phyloP scores from a whole-genome alignment of 2,329 filamentous ascomycete species.

The Fusarium haematococcum region DNA sequence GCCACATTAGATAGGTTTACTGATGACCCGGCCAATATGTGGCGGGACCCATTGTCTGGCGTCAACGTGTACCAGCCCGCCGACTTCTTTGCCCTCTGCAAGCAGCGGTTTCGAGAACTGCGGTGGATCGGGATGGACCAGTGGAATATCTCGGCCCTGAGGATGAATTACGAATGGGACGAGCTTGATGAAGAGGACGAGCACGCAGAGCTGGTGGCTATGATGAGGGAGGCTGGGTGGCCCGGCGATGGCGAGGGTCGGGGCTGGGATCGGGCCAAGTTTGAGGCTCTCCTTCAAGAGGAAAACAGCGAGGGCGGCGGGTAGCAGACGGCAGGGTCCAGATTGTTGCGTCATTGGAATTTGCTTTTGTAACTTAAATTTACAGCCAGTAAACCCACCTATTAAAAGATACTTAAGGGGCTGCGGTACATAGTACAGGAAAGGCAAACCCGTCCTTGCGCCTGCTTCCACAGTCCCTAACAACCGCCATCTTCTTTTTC shows the following conservation, averaged over 20 bases:
- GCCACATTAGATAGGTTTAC: not conserved
- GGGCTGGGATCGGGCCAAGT: not conserved
- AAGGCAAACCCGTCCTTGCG: too few relatives aligned
- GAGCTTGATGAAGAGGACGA: not conserved
- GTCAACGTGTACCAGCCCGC: not conserved
- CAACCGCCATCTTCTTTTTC: too few relatives aligned
- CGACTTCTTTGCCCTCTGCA: constrained; percentile 6
- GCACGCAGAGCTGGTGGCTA: not conserved
- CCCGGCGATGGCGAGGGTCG: not conserved
- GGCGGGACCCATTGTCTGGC: not conserved
- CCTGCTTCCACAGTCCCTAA: too few relatives aligned
- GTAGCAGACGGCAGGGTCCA: not conserved
- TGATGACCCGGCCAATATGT: not conserved
- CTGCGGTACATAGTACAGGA: too few relatives aligned
- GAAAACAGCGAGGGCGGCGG: not conserved
- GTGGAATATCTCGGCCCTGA: not conserved
- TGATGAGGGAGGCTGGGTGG: not conserved
- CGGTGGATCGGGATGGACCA: not conserved
- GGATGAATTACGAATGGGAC: not conserved
- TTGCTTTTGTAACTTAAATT: too few relatives aligned
- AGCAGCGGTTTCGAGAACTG: constrained; percentile 1
- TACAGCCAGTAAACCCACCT: too few relatives aligned
- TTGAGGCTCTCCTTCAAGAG: not conserved
- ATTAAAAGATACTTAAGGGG: too few relatives aligned
- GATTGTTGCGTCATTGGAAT: too few relatives aligned